Evolutionary conservation across 2,329 filamentous ascomycete species (phyloP).

Genomic region (Aciculosporium take): DNA sequence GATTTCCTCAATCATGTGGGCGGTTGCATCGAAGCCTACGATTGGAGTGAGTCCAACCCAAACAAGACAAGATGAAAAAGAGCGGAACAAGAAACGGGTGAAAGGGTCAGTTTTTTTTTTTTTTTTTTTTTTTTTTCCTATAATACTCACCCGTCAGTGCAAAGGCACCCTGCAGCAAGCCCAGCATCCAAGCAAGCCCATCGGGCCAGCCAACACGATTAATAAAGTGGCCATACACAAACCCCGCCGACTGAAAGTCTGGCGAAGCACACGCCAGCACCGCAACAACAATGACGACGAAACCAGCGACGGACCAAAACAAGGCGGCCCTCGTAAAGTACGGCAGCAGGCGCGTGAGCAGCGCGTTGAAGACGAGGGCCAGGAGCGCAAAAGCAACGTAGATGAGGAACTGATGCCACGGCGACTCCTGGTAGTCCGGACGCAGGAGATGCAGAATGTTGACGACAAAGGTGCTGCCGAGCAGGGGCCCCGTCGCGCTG

Average conservation of each 20-base stretch:
- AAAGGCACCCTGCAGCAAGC: constrained; percentile 37
- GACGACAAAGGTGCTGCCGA: constrained; percentile 52
- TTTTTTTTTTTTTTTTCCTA: too few species aligned
- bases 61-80: background rate
- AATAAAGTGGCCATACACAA: constrained; percentile 54
- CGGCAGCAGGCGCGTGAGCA: constrained; percentile 42
- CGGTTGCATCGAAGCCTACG: constrained; percentile 31
- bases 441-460: constrained; percentile 50
- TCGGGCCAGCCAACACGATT: constrained; percentile 58
- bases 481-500: constrained; percentile 51
- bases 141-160: constrained; percentile 23
- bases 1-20: constrained; percentile 43
- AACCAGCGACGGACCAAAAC: constrained; percentile 55
- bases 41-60: background rate
- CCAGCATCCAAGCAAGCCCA: constrained; percentile 45
- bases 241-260: constrained; percentile 46
- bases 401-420: constrained; percentile 62
- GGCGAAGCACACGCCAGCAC: constrained; percentile 52
- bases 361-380: constrained; percentile 51
- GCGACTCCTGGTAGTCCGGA: constrained; percentile 37
- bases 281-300: constrained; percentile 55
- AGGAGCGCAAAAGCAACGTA: constrained; percentile 50
- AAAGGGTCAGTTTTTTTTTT: background rate
- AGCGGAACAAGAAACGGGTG: background rate
- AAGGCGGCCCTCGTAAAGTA: constrained; percentile 55